These are phyloP conservation scores for Colletotrichum sp. DNA, from an alignment of 2,329 filamentous ascomycete species.

Conservation along the genomic window DNA sequence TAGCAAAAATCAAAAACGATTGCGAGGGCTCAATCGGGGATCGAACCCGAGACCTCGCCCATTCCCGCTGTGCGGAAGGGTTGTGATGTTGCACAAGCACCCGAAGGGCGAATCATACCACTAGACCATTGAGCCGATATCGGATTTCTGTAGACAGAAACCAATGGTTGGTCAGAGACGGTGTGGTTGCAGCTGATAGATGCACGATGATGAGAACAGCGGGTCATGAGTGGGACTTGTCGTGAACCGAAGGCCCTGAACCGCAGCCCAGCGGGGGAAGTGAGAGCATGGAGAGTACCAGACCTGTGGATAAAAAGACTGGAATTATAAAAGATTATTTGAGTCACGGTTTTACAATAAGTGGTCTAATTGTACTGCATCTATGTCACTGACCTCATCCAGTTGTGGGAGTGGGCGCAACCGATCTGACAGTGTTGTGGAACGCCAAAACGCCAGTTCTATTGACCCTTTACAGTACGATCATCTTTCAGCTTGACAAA, in stretches of 20 bases:
- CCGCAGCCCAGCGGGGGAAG: background rate
- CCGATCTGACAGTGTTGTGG: background rate
- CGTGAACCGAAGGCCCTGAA: background rate
- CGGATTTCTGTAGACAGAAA: background rate
- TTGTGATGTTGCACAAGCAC: background rate
- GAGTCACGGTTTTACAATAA: too few species aligned
- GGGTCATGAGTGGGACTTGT: background rate
- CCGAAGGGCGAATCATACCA: conserved; percentile 16
- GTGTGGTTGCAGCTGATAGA: background rate
- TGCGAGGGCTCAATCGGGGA: background rate
- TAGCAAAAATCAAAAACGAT: background rate
- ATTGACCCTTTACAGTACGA: background rate
- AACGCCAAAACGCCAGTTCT: background rate
- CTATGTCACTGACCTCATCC: accelerated
- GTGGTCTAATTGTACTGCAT: background rate
- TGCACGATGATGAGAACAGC: background rate
- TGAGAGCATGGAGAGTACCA: background rate
- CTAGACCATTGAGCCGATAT: conserved; percentile 13
- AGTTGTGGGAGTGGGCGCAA: background rate
- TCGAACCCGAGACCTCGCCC: conserved; percentile 15
- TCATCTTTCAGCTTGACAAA: background rate
- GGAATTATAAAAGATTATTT: too few species aligned
- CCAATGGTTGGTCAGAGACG: background rate
- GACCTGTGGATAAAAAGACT: too few species aligned
- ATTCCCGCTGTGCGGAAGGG: background rate